Evolutionary conservation across 305 asterid genomes (phyloP), one percentile per base, ranked within the genome.

Genomic region (Solanum hybrid): DNA sequence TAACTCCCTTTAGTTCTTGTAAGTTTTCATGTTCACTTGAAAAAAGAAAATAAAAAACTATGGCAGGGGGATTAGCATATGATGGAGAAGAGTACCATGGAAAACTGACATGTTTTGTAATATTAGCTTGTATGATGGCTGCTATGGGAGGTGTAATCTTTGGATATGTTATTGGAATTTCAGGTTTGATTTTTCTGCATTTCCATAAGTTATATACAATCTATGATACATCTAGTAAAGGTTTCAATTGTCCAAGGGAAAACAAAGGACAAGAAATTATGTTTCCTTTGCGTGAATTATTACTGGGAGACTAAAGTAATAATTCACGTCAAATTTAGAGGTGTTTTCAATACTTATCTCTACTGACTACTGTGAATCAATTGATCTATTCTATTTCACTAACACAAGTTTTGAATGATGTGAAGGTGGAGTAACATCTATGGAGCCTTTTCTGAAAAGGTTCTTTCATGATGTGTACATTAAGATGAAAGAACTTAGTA

Each of bases 401-500:
- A 7, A 81, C 27, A 8, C 22, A 14, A 27, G 87, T 7, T 27
- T 42, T 42, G 72, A 27, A 82, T n/a, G 19, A 82, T 42, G 73
- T 78, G 64, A 69, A 95, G 99, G 99, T 85, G 99, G 99, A 87
- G 97, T 96, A 37, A 95, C 98, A 1, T 96, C 99, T 2, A 96
- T 96, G 98, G 95, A 90, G 85, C 92, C 97, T 11, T 96, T 96
- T 88, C 89, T 94, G 91, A 92, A 85, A 77, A 93, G 91, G 88
- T 94, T 95, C 77, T 96, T 95, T 89, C 94, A 94, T 4, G 89
- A 93, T 34, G 97, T 96, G 32, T 93, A 93, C 88, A 76, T 10
- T 1, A 32, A 92, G 89, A 96, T 96, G 99, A 90, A 91, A 76
- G 88, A 87, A 24, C 85, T 93, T 10, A 96, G 99, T 93, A 96